phyloP scores from a whole-genome alignment of 495 filamentous ascomycete species.

The Amphirosellinia nigrospora region DNA sequence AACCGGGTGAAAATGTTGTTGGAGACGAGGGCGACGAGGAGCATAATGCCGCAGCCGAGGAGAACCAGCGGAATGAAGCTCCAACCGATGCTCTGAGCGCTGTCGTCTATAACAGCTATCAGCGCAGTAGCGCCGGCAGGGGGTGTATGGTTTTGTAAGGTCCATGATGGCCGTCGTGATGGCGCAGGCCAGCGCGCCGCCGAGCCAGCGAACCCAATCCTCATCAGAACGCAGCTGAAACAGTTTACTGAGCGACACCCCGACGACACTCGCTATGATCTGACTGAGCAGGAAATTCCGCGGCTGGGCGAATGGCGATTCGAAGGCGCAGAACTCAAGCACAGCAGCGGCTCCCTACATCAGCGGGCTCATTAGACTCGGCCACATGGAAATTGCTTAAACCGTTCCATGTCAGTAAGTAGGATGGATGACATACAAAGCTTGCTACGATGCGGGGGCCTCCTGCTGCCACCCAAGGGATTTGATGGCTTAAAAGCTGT shows the following conservation, averaged over 20 bases:
- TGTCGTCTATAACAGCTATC: conserved; percentile 69
- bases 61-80: conserved; percentile 70
- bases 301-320: conserved; percentile 85
- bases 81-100: conserved; percentile 70
- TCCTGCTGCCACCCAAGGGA: conserved; percentile 17
- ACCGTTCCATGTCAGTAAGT: neutral
- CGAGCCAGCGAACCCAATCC: conserved; percentile 65
- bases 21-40: conserved; percentile 66
- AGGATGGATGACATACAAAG: conserved; percentile 24
- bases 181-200: conserved; percentile 72
- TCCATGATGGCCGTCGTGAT: conserved; percentile 74
- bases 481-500: conserved; percentile 24
- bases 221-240: conserved; percentile 66
- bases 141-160: conserved; percentile 83
- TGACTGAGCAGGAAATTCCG: conserved; percentile 79
- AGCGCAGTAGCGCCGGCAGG: conserved; percentile 89
- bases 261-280: conserved; percentile 68
- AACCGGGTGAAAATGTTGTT: conserved; percentile 81
- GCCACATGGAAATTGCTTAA: neutral
- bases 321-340: conserved; percentile 72
- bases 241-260: conserved; percentile 72
- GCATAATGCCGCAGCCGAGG: conserved; percentile 69
- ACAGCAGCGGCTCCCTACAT: conserved; percentile 77
- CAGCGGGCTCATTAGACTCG: neutral
- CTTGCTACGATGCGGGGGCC: conserved; percentile 25